Evolutionary conservation across 148 eudicot species (phyloP).

Genomic region (Hydrangea macrophylla): DNA sequence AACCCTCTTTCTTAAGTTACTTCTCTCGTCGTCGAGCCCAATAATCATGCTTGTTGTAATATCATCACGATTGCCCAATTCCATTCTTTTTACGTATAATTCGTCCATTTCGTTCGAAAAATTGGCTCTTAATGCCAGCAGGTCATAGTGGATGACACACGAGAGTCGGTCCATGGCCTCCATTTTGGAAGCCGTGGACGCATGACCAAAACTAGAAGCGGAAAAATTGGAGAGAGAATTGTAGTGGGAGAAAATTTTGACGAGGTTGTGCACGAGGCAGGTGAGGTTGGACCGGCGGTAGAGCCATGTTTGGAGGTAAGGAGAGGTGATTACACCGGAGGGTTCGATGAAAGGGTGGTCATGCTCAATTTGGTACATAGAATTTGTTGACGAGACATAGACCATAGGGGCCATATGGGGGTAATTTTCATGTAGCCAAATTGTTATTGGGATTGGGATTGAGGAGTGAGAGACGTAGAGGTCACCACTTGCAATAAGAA

Average conservation of each 20-base stretch:
- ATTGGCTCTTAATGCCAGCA: constrained; percentile 9
- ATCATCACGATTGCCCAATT: constrained; percentile 23
- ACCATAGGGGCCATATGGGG: constrained; percentile 44
- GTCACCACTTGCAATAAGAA: constrained; percentile 33
- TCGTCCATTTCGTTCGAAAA: constrained; percentile 17
- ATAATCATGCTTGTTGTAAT: constrained; percentile 2
- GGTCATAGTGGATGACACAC: constrained; percentile 22
- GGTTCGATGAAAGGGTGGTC: constrained; percentile 37
- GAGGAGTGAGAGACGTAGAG: constrained; percentile 21
- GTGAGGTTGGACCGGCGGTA: constrained; percentile 22
- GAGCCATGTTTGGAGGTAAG: constrained; percentile 34
- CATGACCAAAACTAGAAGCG: constrained; percentile 6
- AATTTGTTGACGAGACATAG: constrained; percentile 16
- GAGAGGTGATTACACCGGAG: constrained; percentile 31
- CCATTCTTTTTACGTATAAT: constrained; percentile 13
- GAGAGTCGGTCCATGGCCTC: constrained; percentile 38
- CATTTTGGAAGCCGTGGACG: constrained; percentile 21
- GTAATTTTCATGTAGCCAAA: constrained; percentile 52
- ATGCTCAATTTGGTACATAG: constrained; percentile 9
- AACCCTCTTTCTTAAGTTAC: constrained; percentile 21
- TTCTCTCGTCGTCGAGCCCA: constrained; percentile 19
- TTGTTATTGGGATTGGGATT: constrained; percentile 25
- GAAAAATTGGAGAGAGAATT: constrained; percentile 21
- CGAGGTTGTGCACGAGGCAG: constrained; percentile 31
- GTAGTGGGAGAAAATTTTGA: constrained; percentile 25